Evolutionary conservation across 2,329 filamentous ascomycete genomes (phyloP).

Genomic region (Pyrenochaeta sp.): DNA sequence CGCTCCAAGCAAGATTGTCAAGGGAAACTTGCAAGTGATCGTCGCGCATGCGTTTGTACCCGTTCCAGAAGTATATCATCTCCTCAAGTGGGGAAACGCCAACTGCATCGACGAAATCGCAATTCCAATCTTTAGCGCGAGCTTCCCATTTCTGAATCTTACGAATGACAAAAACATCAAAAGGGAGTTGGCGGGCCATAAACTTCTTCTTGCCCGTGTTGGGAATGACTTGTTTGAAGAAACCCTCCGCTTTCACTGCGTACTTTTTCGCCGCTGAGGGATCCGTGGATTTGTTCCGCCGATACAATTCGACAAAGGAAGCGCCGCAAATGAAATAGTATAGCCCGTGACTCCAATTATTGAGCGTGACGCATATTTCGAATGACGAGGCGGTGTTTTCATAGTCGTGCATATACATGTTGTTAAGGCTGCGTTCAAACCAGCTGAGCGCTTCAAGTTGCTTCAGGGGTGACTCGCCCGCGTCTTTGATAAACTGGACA

Average conservation of each 20-base stretch:
- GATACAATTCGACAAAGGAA: conserved; percentile 83
- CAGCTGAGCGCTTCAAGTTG: conserved; percentile 85
- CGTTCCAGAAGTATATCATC: conserved; percentile 95
- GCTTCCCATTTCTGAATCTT: conserved; percentile 91
- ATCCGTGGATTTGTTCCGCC: conserved; percentile 59
- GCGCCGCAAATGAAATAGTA: conserved; percentile 89
- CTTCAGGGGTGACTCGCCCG: conserved; percentile 76
- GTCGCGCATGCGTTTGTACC: conserved; percentile 78
- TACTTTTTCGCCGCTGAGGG: conserved; percentile 56
- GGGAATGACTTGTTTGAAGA: conserved; percentile 74
- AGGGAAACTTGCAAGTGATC: conserved; percentile 71
- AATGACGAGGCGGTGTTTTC: conserved; percentile 77
- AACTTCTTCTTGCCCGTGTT: conserved; percentile 87
- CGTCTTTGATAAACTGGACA: conserved; percentile 69
- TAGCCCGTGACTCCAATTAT: conserved; percentile 88
- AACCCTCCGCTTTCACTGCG: conserved; percentile 66
- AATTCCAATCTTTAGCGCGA: conserved; percentile 70
- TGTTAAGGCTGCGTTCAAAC: conserved; percentile 83
- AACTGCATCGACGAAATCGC: conserved; percentile 78
- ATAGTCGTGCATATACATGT: conserved; percentile 83
- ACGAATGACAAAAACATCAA: conserved; percentile 83
- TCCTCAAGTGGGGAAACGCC: conserved; percentile 84
- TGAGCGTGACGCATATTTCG: conserved; percentile 62
- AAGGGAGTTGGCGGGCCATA: conserved; percentile 87
- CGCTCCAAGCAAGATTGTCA: conserved; percentile 72